Conservation (phyloP, 352 stramenopile genomes). For the Globisporangium rhizosaccharum region DNA sequence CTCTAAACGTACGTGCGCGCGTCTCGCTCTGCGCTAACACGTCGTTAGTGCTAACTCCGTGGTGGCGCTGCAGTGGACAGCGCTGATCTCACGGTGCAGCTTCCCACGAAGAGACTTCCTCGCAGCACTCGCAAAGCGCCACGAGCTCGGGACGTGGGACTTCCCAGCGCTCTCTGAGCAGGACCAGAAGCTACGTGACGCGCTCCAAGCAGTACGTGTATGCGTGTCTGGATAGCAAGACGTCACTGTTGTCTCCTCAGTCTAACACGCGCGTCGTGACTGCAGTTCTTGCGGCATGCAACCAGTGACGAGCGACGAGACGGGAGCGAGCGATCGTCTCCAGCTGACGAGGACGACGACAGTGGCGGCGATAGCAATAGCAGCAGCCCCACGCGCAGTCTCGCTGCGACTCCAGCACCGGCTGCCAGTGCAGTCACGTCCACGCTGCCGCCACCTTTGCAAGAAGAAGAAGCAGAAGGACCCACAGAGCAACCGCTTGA, state of each 20-base stretch:
- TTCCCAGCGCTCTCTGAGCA: constrained; percentile 42
- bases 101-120: constrained; percentile 26
- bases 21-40: not conserved
- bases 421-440: not conserved
- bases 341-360: not conserved
- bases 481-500: too few species aligned
- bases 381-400: not conserved
- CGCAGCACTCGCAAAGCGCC: constrained; percentile 28
- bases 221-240: not conserved
- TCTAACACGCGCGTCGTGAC: not conserved
- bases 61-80: constrained; percentile 24
- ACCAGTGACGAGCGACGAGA: not conserved
- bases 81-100: constrained; percentile 43
- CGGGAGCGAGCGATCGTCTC: not conserved
- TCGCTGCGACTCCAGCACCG: not conserved
- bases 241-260: not conserved
- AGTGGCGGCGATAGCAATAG: not conserved
- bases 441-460: too few species aligned
- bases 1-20: constrained; percentile 41
- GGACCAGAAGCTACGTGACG: constrained; percentile 22
- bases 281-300: not conserved
- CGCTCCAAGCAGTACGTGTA: constrained; percentile 29
- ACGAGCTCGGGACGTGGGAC: constrained; percentile 50
- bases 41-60: not conserved
- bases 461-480: too few species aligned